Percentiles rank a stretch among this genome's conserved stretches.
Conservation (phyloP, 2,329 filamentous ascomycete species). For the Aspergillus japonicus region DNA sequence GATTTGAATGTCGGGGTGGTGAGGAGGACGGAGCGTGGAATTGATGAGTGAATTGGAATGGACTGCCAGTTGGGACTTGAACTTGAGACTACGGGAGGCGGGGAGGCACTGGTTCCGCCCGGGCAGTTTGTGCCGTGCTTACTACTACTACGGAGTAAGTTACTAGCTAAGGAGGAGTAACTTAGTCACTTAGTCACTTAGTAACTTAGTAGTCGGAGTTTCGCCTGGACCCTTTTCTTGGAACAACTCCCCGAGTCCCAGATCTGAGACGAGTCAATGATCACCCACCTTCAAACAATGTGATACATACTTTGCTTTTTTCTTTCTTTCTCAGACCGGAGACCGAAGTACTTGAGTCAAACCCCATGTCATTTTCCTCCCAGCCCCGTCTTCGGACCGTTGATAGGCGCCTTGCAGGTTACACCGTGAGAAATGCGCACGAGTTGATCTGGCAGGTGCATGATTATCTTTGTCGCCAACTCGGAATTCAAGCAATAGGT, state of each 20-base stretch:
- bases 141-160: background rate
- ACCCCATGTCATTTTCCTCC: background rate
- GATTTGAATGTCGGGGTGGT: background rate
- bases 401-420: slow-evolving; percentile 18
- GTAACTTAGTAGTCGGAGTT: background rate
- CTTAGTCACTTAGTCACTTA: no score
- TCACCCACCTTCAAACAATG: background rate
- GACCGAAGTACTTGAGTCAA: background rate
- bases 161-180: background rate
- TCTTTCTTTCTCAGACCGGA: background rate
- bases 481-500: background rate
- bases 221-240: background rate
- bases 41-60: slow-evolving; percentile 24
- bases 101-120: slow-evolving; percentile 31
- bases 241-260: background rate
- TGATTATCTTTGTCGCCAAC: slow-evolving; percentile 12
- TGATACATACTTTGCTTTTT: background rate
- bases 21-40: slow-evolving; percentile 22
- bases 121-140: slow-evolving; percentile 10
- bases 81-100: slow-evolving; percentile 31
- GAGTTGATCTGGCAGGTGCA: slow-evolving; percentile 20
- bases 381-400: background rate
- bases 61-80: slow-evolving; percentile 1
- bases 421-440: slow-evolving; percentile 18
- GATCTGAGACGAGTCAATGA: background rate